phyloP scores from a whole-genome alignment of 176 grass and related monocot species.

The Thalia dealbata region DNA sequence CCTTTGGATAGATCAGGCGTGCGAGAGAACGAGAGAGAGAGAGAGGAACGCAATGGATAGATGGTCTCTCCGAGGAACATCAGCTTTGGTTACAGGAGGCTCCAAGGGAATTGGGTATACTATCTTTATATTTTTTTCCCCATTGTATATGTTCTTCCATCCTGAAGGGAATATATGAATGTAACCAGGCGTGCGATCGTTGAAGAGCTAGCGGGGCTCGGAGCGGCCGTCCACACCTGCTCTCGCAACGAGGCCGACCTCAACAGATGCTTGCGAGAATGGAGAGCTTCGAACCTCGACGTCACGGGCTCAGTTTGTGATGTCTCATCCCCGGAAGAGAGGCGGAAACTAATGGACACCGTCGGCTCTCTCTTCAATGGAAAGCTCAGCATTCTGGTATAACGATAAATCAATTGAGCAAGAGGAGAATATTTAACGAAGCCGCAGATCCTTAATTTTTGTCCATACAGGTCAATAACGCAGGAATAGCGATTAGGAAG shows the following conservation, averaged over 20 bases:
- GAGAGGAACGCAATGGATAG: not conserved
- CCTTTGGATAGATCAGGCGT: too few relatives aligned
- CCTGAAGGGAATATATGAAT: not conserved
- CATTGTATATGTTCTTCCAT: not conserved
- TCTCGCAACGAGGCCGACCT: slow-evolving; percentile 26
- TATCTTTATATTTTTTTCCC: not conserved
- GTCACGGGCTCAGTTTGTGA: slow-evolving; percentile 25
- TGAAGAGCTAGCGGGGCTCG: slow-evolving; percentile 27
- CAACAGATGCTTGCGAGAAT: slow-evolving; percentile 21
- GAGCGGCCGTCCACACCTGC: slow-evolving; percentile 37
- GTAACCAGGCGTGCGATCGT: slow-evolving; percentile 12
- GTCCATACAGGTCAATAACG: not conserved
- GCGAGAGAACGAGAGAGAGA: too few relatives aligned
- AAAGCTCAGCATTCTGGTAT: slow-evolving; percentile 29
- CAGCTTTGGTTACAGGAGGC: slow-evolving; percentile 34
- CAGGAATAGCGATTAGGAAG: not conserved
- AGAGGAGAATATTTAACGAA: too few relatives aligned
- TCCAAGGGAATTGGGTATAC: slow-evolving; percentile 29
- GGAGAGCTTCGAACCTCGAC: slow-evolving; percentile 13
- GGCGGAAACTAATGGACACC: slow-evolving; percentile 20
- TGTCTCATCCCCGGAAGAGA: slow-evolving; percentile 16
- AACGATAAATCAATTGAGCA: too few relatives aligned
- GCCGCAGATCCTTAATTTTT: not conserved
- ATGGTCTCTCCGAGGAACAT: slow-evolving; percentile 4
- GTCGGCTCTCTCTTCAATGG: slow-evolving; percentile 22